These are phyloP conservation scores for Lanmaoa rubissima DNA, from an alignment of 768 basidiomycete genomes.

Conservation along the genomic window DNA sequence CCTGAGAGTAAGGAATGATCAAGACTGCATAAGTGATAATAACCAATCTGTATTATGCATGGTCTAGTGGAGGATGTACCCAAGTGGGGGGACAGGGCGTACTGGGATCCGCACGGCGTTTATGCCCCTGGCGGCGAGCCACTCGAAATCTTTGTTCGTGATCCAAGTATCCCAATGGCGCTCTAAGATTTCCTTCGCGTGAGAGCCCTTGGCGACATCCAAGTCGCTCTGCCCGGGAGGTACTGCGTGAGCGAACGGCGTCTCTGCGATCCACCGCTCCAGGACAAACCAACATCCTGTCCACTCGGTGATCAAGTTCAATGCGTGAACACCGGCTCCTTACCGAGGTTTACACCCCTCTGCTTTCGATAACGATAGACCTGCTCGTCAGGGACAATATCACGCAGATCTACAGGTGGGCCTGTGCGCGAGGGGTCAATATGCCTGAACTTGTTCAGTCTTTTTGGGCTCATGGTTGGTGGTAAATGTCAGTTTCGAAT, in stretches of 20 bases:
- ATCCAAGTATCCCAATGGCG: slow-evolving; percentile 57
- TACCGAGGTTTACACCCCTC: slow-evolving; percentile 81
- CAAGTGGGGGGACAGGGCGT: slow-evolving; percentile 42
- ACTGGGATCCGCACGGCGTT: slow-evolving; percentile 65
- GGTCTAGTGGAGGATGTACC: background rate
- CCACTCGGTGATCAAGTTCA: slow-evolving; percentile 8
- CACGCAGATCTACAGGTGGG: slow-evolving; percentile 6
- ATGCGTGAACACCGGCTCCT: slow-evolving; percentile 6
- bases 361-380: slow-evolving; percentile 66
- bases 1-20: slow-evolving; percentile 56
- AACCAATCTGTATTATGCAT: slow-evolving; percentile 54
- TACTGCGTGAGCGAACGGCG: slow-evolving; percentile 53
- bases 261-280: slow-evolving; percentile 70
- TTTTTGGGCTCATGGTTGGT: slow-evolving; percentile 9
- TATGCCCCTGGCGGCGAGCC: slow-evolving; percentile 51
- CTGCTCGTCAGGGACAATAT: slow-evolving; percentile 8
- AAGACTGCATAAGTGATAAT: slow-evolving; percentile 63
- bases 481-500: background rate
- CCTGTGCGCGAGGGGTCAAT: background rate
- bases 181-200: slow-evolving; percentile 42
- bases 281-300: slow-evolving; percentile 77
- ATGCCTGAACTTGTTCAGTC: slow-evolving; percentile 19
- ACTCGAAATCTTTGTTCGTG: slow-evolving; percentile 49
- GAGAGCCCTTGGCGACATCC: slow-evolving; percentile 58
- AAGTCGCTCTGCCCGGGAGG: slow-evolving; percentile 63